Percentiles rank a stretch among this genome's conserved stretches.
Evolutionary conservation across 257 asterid genomes (phyloP).

Genomic region (Solanum corneliomulleri): DNA sequence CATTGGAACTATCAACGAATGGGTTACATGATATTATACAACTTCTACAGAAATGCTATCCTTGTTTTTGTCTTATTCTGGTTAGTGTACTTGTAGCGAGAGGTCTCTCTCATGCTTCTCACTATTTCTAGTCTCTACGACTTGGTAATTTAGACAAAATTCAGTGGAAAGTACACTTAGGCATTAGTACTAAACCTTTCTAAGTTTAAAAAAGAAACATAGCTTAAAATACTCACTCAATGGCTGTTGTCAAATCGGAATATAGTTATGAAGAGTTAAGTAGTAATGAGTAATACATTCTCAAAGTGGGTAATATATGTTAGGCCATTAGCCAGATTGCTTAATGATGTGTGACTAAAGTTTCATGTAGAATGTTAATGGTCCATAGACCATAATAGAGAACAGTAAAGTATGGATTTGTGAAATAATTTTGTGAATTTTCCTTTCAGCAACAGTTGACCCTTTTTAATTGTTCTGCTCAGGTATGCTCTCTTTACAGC

Average conservation of each 20-base stretch:
- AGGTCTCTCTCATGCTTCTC: neutral
- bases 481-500: constrained; percentile 82
- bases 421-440: neutral
- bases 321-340: neutral
- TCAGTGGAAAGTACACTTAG: neutral
- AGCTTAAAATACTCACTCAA: neutral
- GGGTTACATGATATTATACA: constrained; percentile 90
- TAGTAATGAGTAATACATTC: neutral
- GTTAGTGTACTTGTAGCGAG: constrained; percentile 39
- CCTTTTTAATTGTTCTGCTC: constrained; percentile 3
- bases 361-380: too few relatives aligned
- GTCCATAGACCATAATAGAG: neutral
- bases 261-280: neutral
- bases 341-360: neutral
- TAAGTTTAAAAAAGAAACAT: neutral
- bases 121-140: neutral
- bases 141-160: neutral
- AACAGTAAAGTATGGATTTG: neutral
- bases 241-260: neutral
- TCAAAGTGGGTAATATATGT: neutral
- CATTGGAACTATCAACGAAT: constrained; percentile 98
- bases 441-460: constrained; percentile 5
- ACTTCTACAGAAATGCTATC: constrained; percentile 82
- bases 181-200: neutral
- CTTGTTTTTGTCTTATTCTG: constrained; percentile 82